Base-by-base conservation (phyloP, 108 stramenopile genomes). In the Skeletonema grethae region DNA sequence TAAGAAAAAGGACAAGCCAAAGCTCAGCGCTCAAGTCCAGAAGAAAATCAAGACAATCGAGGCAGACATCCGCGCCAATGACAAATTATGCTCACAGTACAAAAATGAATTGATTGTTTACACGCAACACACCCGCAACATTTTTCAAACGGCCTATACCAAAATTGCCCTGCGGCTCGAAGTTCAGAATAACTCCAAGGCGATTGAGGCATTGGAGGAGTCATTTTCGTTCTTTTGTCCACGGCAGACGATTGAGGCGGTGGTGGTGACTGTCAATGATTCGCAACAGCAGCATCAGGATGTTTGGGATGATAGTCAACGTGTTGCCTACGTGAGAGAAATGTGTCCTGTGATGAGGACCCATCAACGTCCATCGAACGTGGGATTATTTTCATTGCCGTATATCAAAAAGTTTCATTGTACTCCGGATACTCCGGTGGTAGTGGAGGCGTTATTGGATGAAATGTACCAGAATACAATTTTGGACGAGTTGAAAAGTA, bases 301-400 rank as follows among this genome's bases (percentile, higher is more conserved):
- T 22, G 22, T 53, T 24, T 53, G 22, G 18, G 50, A 53, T 53
- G 50, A 53, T 22, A 53, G 50, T 53, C 69, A 70, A 48, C 69
- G 76, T 3, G 20, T 58, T 5, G 57, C 63, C 15, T 77, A 77
- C 56, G 63, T 77, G 10, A 46, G 22, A 1, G 76, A 77, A 60
- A 77, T 77, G 76, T 36, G 69, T 10, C 63, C 69, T 0, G 63
- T 77, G 6, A 41, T 77, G 45, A 65, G 65, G 18, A 16, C 56
- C 5, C 57, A 57, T 16, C 24, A 18, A 9, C 30, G 35, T 32
- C 60, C 25, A 0, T 61, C 11, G 7, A 18, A 8, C 16, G 60
- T 36, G 16, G 35, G 25, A 13, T 18, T 66, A 15, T 34, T 57
- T 18, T 57, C 62, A 25, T 61, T 77, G 63, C 76, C 76, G 2